These are phyloP conservation scores for Penicillium antarcticum DNA, from an alignment of 495 filamentous ascomycete species.

Conservation along the genomic window DNA sequence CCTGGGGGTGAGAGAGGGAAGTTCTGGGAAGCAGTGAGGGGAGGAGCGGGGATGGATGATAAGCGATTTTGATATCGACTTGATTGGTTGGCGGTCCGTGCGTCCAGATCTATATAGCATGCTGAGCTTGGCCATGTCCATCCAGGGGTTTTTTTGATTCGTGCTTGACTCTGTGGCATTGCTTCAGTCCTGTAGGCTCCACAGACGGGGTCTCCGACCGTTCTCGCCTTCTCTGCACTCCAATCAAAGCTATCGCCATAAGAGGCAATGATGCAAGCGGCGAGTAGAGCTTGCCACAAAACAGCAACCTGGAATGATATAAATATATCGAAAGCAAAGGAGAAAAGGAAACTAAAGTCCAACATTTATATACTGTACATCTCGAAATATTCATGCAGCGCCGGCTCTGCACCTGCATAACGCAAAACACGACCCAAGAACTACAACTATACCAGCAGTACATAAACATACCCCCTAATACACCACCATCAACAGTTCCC, in stretches of 20 bases:
- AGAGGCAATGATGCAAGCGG: slow-evolving; percentile 5
- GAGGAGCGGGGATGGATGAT: slow-evolving; percentile 6
- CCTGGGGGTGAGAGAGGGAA: background rate
- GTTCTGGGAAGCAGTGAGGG: background rate
- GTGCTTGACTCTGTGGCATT: background rate
- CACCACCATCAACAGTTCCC: background rate
- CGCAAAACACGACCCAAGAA: too few species aligned
- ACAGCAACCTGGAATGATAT: background rate
- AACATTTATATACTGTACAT: background rate
- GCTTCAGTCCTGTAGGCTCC: background rate
- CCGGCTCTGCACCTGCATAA: too few species aligned
- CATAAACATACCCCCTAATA: background rate
- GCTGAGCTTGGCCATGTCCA: background rate
- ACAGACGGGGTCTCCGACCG: background rate
- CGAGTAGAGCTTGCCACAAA: slow-evolving; percentile 6
- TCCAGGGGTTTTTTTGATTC: background rate
- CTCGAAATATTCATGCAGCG: background rate
- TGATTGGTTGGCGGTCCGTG: slow-evolving; percentile 1
- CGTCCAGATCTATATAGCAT: background rate
- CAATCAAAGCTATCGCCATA: slow-evolving; percentile 1
- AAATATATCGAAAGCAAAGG: background rate
- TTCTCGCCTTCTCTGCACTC: slow-evolving; percentile 1
- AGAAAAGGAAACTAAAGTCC: background rate
- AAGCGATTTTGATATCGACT: background rate
- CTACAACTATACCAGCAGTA: background rate